A percentile compares a stretch with the other conserved stretches of the same genome.
Evolutionary conservation across 768 basidiomycete genomes (phyloP).

Genomic region (Sporobolomyces phaffii): DNA sequence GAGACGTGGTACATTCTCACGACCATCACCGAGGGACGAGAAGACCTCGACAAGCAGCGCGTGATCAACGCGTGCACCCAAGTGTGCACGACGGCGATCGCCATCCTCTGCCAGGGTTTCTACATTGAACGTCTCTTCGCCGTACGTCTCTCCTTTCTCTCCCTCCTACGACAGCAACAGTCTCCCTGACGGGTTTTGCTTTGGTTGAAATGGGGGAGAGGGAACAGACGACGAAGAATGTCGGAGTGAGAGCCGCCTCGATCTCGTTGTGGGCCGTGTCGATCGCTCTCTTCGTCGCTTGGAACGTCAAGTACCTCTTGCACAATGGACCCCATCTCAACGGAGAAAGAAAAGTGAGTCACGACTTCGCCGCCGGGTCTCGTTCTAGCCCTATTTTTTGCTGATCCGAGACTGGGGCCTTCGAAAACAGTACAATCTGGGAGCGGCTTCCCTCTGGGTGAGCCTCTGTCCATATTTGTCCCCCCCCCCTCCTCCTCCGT

Average conservation of each 20-base stretch:
- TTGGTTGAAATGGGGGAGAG: neutral
- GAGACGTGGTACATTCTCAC: conserved; percentile 8
- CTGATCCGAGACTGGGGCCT: neutral
- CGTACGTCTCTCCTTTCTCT: neutral
- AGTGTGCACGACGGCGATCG: conserved; percentile 2
- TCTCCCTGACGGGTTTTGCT: no score
- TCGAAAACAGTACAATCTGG: neutral
- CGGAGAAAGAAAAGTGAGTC: neutral
- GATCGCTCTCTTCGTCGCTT: neutral
- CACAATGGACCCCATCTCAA: conserved; percentile 16
- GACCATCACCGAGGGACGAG: neutral
- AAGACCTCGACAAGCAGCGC: neutral
- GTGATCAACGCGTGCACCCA: conserved; percentile 12
- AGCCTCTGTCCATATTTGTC: no score
- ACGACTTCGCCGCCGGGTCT: no score
- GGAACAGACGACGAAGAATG: neutral
- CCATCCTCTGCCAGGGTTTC: neutral
- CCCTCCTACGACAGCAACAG: neutral
- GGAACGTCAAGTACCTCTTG: conserved; percentile 15
- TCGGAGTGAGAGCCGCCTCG: no score
- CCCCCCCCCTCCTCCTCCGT: no score
- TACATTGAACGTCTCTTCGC: conserved; percentile 3
- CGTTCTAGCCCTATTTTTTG: no score
- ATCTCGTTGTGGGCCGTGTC: no score
- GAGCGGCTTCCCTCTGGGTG: neutral